phyloP scores from a whole-genome alignment of 1,284 basidiomycete genomes.

The Malassezia cuniculi region DNA sequence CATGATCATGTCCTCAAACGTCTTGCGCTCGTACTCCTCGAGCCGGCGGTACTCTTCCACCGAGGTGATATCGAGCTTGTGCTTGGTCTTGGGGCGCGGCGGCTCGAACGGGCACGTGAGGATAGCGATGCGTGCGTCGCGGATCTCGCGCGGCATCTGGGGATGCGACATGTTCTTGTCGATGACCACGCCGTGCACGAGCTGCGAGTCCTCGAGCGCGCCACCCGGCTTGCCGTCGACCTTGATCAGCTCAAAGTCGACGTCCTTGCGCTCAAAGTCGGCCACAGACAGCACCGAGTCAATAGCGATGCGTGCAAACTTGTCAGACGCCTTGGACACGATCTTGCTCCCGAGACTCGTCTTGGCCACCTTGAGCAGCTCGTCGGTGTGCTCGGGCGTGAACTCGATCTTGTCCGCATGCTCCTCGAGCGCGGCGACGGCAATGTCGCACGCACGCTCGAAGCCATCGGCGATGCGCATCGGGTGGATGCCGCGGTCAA shows the following conservation, averaged over 20 bases:
- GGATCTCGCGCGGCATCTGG: constrained; percentile 81
- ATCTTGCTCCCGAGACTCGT: constrained; percentile 96
- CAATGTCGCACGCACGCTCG: constrained; percentile 79
- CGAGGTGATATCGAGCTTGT: constrained; percentile 91
- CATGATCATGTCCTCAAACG: constrained; percentile 94
- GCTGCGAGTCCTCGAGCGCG: constrained; percentile 78
- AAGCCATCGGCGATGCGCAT: constrained; percentile 97
- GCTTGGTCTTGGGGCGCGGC: constrained; percentile 96
- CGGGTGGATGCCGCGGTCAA: constrained; percentile 93
- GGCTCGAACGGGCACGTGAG: constrained; percentile 98
- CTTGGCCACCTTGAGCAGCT: constrained; percentile 71
- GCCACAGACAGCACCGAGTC: constrained; percentile 91
- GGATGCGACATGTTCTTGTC: constrained; percentile 99
- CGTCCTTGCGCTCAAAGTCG: constrained; percentile 83
- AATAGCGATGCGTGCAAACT: constrained; percentile 94
- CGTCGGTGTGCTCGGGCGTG: constrained; percentile 62
- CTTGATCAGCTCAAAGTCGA: constrained; percentile 97
- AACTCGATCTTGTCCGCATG: constrained; percentile 86
- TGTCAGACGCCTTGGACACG: constrained; percentile 86
- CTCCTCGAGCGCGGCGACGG: constrained; percentile 74
- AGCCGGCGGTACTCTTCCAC: constrained; percentile 98
- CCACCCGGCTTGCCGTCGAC: constrained; percentile 98
- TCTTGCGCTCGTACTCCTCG: constrained; percentile 85
- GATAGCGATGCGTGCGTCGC: constrained; percentile 84
- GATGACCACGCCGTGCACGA: constrained; percentile 88